A percentile compares a stretch with the other conserved stretches of the same genome.
phyloP scores from a whole-genome alignment of 169 alveolate genomes.

The Eimeria sp. region DNA sequence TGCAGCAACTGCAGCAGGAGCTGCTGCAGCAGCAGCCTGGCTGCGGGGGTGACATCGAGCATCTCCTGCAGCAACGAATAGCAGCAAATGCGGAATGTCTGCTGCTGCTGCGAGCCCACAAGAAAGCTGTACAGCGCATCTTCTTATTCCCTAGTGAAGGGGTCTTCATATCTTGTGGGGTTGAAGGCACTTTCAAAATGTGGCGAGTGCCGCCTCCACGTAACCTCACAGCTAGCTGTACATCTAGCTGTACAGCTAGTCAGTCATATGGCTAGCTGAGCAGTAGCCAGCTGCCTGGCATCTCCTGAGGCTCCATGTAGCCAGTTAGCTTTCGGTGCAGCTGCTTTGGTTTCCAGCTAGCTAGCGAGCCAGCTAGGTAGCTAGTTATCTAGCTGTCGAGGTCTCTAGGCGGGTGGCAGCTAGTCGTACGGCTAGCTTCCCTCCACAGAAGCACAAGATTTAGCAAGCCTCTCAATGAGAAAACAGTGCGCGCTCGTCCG shows the following conservation, averaged over 20 bases:
- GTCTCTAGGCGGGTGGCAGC: neutral
- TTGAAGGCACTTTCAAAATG: slow-evolving; percentile 35
- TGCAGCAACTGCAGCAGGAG: slow-evolving; percentile 39
- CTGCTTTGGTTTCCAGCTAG: neutral
- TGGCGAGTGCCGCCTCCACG: slow-evolving; percentile 19
- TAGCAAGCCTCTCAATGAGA: neutral
- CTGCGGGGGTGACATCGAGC: neutral
- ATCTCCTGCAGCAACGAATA: slow-evolving; percentile 33
- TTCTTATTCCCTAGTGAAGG: slow-evolving; percentile 1
- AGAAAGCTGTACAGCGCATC: neutral
- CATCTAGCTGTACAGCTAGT: neutral
- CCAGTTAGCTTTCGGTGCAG: neutral
- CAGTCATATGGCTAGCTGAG: neutral
- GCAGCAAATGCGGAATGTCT: slow-evolving; percentile 58
- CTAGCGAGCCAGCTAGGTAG: neutral
- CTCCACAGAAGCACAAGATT: neutral
- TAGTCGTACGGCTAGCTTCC: slow-evolving; percentile 6
- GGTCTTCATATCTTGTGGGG: slow-evolving; percentile 45
- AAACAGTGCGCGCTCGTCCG: neutral
- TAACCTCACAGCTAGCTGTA: slow-evolving; percentile 10
- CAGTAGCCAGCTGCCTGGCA: neutral
- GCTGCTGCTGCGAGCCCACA: slow-evolving; percentile 70
- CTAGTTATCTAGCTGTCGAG: slow-evolving; percentile 5
- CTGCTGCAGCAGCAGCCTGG: slow-evolving; percentile 38
- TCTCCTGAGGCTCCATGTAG: neutral